These are phyloP conservation scores for Ceratocystis ficicola DNA, from an alignment of 2,329 filamentous ascomycete species.

Conservation along the genomic window DNA sequence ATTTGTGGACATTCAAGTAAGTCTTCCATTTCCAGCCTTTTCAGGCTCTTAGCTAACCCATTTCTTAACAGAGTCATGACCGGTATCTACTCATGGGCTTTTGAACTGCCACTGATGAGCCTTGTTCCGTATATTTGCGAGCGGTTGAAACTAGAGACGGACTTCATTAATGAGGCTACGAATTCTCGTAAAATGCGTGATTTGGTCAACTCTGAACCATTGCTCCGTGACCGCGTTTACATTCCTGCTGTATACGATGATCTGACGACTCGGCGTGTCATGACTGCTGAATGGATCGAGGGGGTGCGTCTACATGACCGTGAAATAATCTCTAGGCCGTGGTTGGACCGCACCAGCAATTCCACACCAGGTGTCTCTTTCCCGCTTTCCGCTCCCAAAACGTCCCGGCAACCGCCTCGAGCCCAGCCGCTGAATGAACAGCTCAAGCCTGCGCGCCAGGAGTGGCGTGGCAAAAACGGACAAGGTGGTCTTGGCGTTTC, in stretches of 20 bases:
- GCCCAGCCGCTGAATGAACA: conserved; percentile 44
- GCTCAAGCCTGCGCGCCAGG: conserved; percentile 67
- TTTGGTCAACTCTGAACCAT: conserved; percentile 62
- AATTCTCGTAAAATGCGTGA: conserved; percentile 77
- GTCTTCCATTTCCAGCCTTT: conserved; percentile 25
- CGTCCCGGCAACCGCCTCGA: conserved; percentile 37
- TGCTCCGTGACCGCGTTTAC: conserved; percentile 70
- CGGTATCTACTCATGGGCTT: conserved; percentile 71
- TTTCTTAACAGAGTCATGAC: conserved; percentile 52
- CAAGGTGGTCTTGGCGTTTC: conserved; percentile 74
- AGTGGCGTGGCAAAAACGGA: conserved; percentile 61
- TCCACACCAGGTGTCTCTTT: conserved; percentile 68
- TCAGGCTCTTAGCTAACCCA: background rate
- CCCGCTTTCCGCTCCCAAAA: conserved; percentile 43
- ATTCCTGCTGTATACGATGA: conserved; percentile 76
- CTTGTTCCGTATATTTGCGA: conserved; percentile 89
- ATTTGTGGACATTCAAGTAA: conserved; percentile 87
- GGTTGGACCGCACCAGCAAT: conserved; percentile 63
- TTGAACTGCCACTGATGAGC: conserved; percentile 84
- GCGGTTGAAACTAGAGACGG: conserved; percentile 82
- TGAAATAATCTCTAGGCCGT: conserved; percentile 60
- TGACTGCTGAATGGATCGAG: conserved; percentile 97
- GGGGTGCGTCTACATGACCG: conserved; percentile 90
- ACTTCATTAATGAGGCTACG: conserved; percentile 81
- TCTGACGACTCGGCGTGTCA: conserved; percentile 67